Percentiles rank a stretch among this genome's conserved stretches.
phyloP scores from a whole-genome alignment of 345 rosid species.

The Sonneratia alba region DNA sequence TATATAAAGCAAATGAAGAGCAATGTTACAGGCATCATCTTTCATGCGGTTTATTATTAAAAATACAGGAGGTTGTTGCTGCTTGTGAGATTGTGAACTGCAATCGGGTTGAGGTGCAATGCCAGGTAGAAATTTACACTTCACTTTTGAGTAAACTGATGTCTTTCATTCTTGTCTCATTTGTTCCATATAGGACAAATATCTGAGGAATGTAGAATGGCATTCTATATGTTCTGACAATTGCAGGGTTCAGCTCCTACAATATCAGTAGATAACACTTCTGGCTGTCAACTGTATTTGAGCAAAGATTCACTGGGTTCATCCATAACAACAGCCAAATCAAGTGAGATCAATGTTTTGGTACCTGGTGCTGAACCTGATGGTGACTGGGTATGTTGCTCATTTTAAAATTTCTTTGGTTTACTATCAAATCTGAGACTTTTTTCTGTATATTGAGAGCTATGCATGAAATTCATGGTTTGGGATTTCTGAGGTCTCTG shows the following conservation, averaged over 20 bases:
- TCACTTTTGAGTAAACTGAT: background rate
- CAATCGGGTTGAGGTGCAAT: conserved; percentile 88
- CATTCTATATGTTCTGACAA: background rate
- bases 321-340: conserved; percentile 86
- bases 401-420: background rate
- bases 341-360: conserved; percentile 87
- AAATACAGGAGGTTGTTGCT: conserved; percentile 86
- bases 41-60: conserved; percentile 9
- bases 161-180: background rate
- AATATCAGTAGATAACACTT: conserved; percentile 83
- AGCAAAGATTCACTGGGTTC: conserved; percentile 65
- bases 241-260: conserved; percentile 95
- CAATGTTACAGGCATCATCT: conserved; percentile 6
- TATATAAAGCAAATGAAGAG: background rate
- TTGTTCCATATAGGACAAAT: background rate
- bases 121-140: conserved; percentile 55
- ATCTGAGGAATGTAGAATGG: background rate
- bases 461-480: background rate
- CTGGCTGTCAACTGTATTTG: conserved; percentile 79
- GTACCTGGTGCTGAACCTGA: conserved; percentile 62
- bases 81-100: conserved; percentile 97
- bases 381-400: conserved; percentile 66
- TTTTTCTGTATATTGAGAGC: background rate
- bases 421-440: background rate
- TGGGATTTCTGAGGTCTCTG: background rate